A percentile compares a stretch with the other conserved stretches of the same genome.
These are phyloP conservation scores for Linum trigynum DNA, from an alignment of 345 rosid species.

Conservation along the genomic window DNA sequence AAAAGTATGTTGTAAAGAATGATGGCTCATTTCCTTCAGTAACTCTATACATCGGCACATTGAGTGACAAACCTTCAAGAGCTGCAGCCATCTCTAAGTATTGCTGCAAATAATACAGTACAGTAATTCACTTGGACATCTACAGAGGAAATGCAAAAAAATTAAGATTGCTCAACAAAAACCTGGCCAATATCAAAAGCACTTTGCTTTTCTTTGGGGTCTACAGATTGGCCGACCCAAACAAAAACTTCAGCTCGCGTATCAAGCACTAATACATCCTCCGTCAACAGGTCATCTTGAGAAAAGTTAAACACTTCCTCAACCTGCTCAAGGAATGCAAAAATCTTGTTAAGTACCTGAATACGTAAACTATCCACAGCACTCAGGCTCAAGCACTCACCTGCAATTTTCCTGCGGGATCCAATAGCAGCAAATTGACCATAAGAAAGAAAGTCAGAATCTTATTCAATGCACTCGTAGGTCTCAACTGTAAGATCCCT, in stretches of 20 bases:
- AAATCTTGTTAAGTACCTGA: constrained; percentile 13
- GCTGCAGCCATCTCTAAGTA: constrained; percentile 70
- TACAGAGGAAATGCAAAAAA: constrained; percentile 3
- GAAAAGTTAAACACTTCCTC: constrained; percentile 88
- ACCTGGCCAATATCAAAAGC: constrained; percentile 95
- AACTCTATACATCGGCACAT: constrained; percentile 81
- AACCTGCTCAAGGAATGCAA: constrained; percentile 39
- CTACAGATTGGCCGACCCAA: constrained; percentile 91
- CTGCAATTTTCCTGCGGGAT: constrained; percentile 75
- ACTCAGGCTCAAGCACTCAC: constrained; percentile 39
- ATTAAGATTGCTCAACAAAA: constrained; percentile 16
- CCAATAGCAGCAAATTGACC: constrained; percentile 22
- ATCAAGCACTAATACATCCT: constrained; percentile 84
- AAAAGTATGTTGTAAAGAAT: constrained; percentile 81
- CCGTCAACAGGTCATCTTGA: constrained; percentile 94
- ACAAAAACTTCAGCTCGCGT: constrained; percentile 93
- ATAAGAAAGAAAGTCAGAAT: constrained; percentile 32
- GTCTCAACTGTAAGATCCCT: not conserved
- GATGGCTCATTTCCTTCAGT: constrained; percentile 95
- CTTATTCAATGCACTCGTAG: constrained; percentile 13
- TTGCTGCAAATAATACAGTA: constrained; percentile 43
- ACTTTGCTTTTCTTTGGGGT: constrained; percentile 74
- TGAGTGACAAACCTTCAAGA: constrained; percentile 71
- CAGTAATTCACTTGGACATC: not conserved
- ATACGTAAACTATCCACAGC: constrained; percentile 12